Evolutionary conservation across 257 asterid genomes (phyloP), one percentile per base, ranked within the genome.

Genomic region (Cinchona pubescens): DNA sequence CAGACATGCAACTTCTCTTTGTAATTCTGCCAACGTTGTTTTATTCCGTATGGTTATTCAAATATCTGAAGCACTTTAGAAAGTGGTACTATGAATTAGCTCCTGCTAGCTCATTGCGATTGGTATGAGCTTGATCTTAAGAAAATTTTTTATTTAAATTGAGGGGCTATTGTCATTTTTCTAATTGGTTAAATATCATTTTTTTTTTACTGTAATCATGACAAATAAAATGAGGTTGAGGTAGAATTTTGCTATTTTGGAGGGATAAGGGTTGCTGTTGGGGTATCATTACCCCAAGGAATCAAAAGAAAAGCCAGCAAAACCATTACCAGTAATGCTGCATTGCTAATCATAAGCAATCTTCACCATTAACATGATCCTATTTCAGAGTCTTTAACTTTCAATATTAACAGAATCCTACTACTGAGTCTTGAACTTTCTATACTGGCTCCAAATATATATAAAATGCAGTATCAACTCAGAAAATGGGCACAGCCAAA

Each of bases 401-500:
- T 70, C n/a, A n/a, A n/a, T 66, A 38, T 30, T 55, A 72, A 72
- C 19, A 2, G 27, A 23, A 38, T 38, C 25, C 29, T 65, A 35
- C 49, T 65, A 37, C 6, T 13, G 10, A 2, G 70, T 38, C 25
- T 70, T 7, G 42, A n/a, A 18, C 21, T 48, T 49, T 70, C n/a
- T 32, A 5, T 34, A 49, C 58, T 48, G 7, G 32, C 48, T 14
- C 62, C 23, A 35, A 18, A 4, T 37, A 16, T 4, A 21, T 0
- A 34, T 30, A 3, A 35, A 30, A 5, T 11, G 4, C 40, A 23
- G 29, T n/a, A 55, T 25, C 27, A 15, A 15, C 38, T 23, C 53
- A 13, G 63, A 13, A 23, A 12, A 75, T 75, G 59, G 58, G 34
- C 38, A 40, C 55, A 56, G n/a, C 70, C 48, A 45, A 69, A 46